Conservation (phyloP, 2,329 filamentous ascomycete genomes). For the Fusarium avenaceum region DNA sequence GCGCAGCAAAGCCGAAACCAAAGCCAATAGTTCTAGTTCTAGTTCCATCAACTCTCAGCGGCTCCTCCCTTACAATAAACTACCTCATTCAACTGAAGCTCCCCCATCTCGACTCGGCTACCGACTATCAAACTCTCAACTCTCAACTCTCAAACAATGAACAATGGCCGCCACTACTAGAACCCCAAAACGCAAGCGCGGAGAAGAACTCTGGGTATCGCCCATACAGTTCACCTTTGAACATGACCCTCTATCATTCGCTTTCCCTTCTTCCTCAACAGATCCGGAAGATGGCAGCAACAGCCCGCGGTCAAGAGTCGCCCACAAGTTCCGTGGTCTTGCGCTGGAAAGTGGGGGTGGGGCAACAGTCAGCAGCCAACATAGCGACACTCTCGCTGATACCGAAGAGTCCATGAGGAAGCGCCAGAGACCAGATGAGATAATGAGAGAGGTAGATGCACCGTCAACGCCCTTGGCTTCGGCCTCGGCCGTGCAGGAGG, state of each 20-base stretch:
- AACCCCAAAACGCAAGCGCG: slow-evolving; percentile 64
- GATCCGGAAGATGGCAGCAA: slow-evolving; percentile 61
- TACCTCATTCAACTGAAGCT: slow-evolving; percentile 16
- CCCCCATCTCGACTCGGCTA: slow-evolving; percentile 3
- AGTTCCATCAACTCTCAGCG: slow-evolving; percentile 10
- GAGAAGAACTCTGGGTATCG: slow-evolving; percentile 52
- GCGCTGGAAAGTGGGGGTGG: slow-evolving; percentile 63
- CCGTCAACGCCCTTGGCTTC: slow-evolving; percentile 4
- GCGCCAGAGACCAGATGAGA: slow-evolving; percentile 54
- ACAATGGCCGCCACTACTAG: slow-evolving; percentile 48
- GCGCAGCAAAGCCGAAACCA: slow-evolving; percentile 22
- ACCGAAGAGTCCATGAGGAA: slow-evolving; percentile 53
- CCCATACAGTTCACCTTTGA: slow-evolving; percentile 64
- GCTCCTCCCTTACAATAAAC: slow-evolving; percentile 10
- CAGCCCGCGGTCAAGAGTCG: slow-evolving; percentile 67
- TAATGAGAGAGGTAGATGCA: slow-evolving; percentile 50
- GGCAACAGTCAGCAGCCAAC: slow-evolving; percentile 51
- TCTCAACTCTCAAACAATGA: slow-evolving; percentile 27
- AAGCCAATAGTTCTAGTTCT: slow-evolving; percentile 7
- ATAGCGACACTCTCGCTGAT: slow-evolving; percentile 48
- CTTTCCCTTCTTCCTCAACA: slow-evolving; percentile 48
- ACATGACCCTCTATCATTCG: slow-evolving; percentile 55
- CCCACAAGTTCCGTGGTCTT: slow-evolving; percentile 66
- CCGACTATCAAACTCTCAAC: neutral
- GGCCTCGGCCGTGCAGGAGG: slow-evolving; percentile 16